Percentiles rank a stretch among this genome's conserved stretches.
Conservation (phyloP, 352 stramenopile species). For the Pythium guiyangense region DNA sequence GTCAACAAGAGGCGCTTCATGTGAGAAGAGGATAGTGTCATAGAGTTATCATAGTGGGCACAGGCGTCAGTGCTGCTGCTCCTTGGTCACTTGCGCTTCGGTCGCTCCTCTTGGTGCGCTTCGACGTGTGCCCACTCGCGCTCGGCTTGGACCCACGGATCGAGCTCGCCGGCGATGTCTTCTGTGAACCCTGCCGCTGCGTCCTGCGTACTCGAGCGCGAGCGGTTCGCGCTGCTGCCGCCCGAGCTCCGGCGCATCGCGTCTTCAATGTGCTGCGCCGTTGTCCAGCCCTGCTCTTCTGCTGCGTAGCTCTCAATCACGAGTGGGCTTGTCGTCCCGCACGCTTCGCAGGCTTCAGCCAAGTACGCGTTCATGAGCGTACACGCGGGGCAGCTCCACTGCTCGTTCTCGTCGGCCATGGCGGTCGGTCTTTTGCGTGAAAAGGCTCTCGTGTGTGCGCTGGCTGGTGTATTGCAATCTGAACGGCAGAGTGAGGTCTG, state of each 20-base stretch:
- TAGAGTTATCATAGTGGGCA: too few relatives aligned
- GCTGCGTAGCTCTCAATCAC: slow-evolving; percentile 53
- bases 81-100: slow-evolving; percentile 10
- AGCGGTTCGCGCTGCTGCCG: slow-evolving; percentile 6
- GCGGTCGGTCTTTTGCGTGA: background rate
- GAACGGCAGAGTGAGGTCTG: too few relatives aligned
- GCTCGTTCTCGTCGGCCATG: slow-evolving; percentile 24
- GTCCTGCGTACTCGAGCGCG: slow-evolving; percentile 30
- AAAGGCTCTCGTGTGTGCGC: too few relatives aligned
- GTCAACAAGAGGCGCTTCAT: too few relatives aligned
- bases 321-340: slow-evolving; percentile 58
- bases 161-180: slow-evolving; percentile 29
- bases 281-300: slow-evolving; percentile 52
- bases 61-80: too few relatives aligned
- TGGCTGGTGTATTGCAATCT: too few relatives aligned
- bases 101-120: slow-evolving; percentile 33
- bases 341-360: slow-evolving; percentile 52
- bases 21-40: too few relatives aligned
- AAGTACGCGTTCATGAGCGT: slow-evolving; percentile 60
- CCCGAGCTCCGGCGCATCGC: background rate
- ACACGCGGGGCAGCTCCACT: slow-evolving; percentile 51
- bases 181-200: slow-evolving; percentile 29
- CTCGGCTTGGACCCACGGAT: slow-evolving; percentile 65
- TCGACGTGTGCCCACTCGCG: slow-evolving; percentile 67
- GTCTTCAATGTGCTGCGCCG: too few relatives aligned